Evolutionary conservation across 441 rosid species (phyloP).

Genomic region (Pelargonium citronellum): DNA sequence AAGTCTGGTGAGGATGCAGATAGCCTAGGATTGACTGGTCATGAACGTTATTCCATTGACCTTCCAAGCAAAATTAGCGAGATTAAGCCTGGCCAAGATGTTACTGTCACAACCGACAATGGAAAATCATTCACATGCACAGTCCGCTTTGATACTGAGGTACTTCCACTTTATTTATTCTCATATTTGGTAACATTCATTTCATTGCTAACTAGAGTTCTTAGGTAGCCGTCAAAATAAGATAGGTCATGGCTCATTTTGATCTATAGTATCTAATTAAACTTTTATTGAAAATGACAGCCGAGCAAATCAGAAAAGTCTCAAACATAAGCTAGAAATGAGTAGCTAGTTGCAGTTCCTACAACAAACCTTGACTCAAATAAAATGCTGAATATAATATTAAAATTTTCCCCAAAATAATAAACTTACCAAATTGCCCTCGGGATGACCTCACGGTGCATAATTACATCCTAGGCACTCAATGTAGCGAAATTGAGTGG

Average conservation of each 20-base stretch:
- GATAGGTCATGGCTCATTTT: not conserved
- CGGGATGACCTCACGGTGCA: too few species aligned
- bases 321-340: too few species aligned
- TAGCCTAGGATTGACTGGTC: conserved; percentile 78
- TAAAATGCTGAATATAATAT: too few species aligned
- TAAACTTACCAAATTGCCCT: too few species aligned
- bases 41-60: conserved; percentile 75
- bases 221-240: not conserved
- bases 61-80: conserved; percentile 66
- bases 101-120: conserved; percentile 63
- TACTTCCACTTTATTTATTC: conserved; percentile 22
- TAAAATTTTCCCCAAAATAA: too few species aligned
- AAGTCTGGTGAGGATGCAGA: conserved; percentile 91
- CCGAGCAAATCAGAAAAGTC: too few species aligned
- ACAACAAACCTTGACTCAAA: too few species aligned
- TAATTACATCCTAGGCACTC: too few species aligned
- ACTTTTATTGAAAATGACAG: too few species aligned
- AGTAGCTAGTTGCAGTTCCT: too few species aligned
- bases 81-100: conserved; percentile 94
- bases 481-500: too few species aligned
- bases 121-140: conserved; percentile 92
- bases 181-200: not conserved
- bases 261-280: not conserved
- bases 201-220: not conserved
- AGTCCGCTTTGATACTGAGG: conserved; percentile 96